These are phyloP conservation scores for Thermomucor indicae-seudaticae DNA, from an alignment of 371 early-diverging fungal genomes.

Conservation along the genomic window DNA sequence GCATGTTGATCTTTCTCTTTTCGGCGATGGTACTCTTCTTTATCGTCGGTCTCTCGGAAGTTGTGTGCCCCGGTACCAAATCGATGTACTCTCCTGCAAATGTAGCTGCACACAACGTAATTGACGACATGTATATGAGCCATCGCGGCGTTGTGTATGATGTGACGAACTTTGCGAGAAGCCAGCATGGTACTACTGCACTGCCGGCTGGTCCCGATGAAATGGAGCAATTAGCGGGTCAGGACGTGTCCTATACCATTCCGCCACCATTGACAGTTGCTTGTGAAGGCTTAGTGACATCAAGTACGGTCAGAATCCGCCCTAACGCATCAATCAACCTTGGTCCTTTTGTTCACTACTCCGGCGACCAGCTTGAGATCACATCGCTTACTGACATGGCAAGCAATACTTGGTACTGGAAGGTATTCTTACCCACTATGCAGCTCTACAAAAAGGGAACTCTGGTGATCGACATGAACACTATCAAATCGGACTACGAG, in stretches of 20 bases:
- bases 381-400: conserved; percentile 24
- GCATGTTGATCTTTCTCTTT: conserved; percentile 80
- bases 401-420: conserved; percentile 61
- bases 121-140: conserved; percentile 53
- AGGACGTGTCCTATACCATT: conserved; percentile 63
- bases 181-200: conserved; percentile 42
- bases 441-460: conserved; percentile 67
- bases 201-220: conserved; percentile 42
- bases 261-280: conserved; percentile 69
- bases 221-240: conserved; percentile 64
- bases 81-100: conserved; percentile 58
- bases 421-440: conserved; percentile 59
- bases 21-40: conserved; percentile 82
- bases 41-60: conserved; percentile 82
- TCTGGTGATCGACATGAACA: conserved; percentile 45
- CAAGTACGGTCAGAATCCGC: conserved; percentile 22
- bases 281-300: conserved; percentile 51
- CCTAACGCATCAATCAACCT: conserved; percentile 22
- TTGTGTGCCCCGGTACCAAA: conserved; percentile 82
- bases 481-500: conserved; percentile 40
- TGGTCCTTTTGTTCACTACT: conserved; percentile 33
- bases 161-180: conserved; percentile 57
- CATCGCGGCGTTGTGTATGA: conserved; percentile 73
- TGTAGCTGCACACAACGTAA: conserved; percentile 38
- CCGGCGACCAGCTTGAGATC: conserved; percentile 32